Evolutionary conservation across 768 basidiomycete species (phyloP), one percentile per base, ranked within the genome.

Genomic region (Boletus vinaceobasis): DNA sequence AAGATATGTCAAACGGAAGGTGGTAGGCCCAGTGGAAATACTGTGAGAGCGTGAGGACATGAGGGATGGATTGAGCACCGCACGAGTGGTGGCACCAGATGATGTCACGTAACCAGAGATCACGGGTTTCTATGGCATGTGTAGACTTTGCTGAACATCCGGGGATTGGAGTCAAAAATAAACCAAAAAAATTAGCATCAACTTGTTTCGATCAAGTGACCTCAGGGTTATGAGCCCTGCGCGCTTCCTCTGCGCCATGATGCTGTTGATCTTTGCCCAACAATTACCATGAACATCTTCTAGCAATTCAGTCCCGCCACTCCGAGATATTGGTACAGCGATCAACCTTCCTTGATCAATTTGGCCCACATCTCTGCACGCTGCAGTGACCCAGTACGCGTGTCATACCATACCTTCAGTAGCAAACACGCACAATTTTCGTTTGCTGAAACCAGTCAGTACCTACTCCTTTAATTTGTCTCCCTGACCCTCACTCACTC

Each of bases 191-290:
- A 38, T 4, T 57, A 67, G 66, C 75, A 75, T 65, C 75, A 73
- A 72, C 73, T 74, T 66, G 74, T 76, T 74, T 76, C 74, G 74
- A 76, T 76, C 74, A 67, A 74, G 73, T 71, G 74, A 75, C 74
- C 73, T 76, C 74, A 67, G 75, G 74, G 74, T 76, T 76, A 76
- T 76, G 74, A 72, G 74, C 74, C 75, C 74, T 66, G 75, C 74
- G 73, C 75, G 75, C 75, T 76, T 69, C 74, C 74, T 68, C 75
- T 75, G 74, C 75, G 74, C 73, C 75, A 75, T 74, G 75, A 66
- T 75, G 74, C 74, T 75, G 27, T 57, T 21, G 7, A 3, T 7
- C 3, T 10, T 7, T 0, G 3, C 1, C 5, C 7, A 15, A 7
- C 3, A 8, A 1, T 4, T 4, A 4, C 5, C 1, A 26, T 10